Conservation (phyloP, 352 stramenopile genomes). For the Phytophthora pini region DNA sequence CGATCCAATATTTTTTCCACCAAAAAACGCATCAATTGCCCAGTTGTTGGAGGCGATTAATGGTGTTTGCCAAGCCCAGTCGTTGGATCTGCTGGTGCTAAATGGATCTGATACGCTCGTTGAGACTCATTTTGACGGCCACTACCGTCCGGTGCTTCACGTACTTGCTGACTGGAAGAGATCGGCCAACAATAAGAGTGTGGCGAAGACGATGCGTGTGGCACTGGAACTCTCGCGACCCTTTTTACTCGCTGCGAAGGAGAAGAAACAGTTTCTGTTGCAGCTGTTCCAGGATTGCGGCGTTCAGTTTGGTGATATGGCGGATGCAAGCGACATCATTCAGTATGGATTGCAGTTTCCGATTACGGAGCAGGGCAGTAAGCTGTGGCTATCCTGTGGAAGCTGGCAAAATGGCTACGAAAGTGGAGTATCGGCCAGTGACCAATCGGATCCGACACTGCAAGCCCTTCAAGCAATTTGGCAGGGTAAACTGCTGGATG, state of each 20-base stretch:
- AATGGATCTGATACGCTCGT: constrained; percentile 20
- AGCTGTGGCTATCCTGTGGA: constrained; percentile 62
- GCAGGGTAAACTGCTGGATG: constrained; percentile 78
- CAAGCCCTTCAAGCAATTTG: constrained; percentile 60
- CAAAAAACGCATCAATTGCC: constrained; percentile 31
- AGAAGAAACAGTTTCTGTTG: constrained; percentile 77
- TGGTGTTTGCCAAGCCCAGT: constrained; percentile 47
- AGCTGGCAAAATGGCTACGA: constrained; percentile 54
- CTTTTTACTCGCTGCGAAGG: constrained; percentile 56
- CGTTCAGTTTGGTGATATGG: constrained; percentile 75
- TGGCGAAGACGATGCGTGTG: constrained; percentile 34
- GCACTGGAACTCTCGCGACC: constrained; percentile 50
- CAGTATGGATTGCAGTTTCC: constrained; percentile 65
- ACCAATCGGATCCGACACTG: constrained; percentile 27
- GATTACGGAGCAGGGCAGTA: constrained; percentile 39
- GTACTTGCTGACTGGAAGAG: constrained; percentile 40
- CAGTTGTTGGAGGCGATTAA: constrained; percentile 53
- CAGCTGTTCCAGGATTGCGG: constrained; percentile 72
- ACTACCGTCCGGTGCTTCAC: constrained; percentile 55
- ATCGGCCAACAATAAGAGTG: constrained; percentile 20
- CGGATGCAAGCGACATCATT: constrained; percentile 63
- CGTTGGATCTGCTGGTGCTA: constrained; percentile 33
- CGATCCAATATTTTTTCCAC: constrained; percentile 24
- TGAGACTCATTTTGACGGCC: constrained; percentile 52
- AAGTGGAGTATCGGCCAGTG: not conserved